Evolutionary conservation across 1,139 yeast genomes (phyloP).

Genomic region (Suzukiozyma palmioleophila): DNA sequence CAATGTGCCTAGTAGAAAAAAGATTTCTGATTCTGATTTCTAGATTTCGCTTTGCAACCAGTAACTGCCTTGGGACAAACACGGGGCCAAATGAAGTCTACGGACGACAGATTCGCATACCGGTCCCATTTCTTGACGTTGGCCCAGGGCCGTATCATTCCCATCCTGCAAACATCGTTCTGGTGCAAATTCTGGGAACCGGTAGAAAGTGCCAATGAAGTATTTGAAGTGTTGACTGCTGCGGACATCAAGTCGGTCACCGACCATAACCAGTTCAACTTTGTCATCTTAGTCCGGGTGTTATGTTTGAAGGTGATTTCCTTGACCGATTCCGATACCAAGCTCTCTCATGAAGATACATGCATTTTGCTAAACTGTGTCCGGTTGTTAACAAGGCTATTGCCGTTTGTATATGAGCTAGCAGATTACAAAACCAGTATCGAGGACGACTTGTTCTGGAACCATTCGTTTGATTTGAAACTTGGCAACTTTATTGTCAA

Average conservation of each 20-base stretch:
- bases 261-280: constrained; percentile 53
- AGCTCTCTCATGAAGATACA: constrained; percentile 8
- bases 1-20: no score
- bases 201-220: constrained; percentile 41
- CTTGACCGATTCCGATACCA: constrained; percentile 6
- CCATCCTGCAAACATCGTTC: constrained; percentile 38
- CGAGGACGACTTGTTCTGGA: constrained; percentile 38
- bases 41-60: no score
- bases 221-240: constrained; percentile 52
- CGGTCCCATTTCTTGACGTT: constrained; percentile 61
- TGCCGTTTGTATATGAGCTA: constrained; percentile 67
- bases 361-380: constrained; percentile 49
- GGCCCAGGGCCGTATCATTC: constrained; percentile 51
- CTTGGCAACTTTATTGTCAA: not conserved
- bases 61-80: no score
- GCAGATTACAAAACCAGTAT: constrained; percentile 27
- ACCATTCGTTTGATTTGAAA: constrained; percentile 8
- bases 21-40: no score
- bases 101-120: constrained; percentile 61
- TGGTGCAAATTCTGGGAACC: constrained; percentile 46
- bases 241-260: constrained; percentile 58
- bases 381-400: constrained; percentile 57
- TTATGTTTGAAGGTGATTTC: constrained; percentile 30
- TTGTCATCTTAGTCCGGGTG: constrained; percentile 47
- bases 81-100: constrained; percentile 55